Evolutionary conservation across 495 filamentous ascomycete species (phyloP), one percentile per base, ranked within the genome.

Genomic region (Cercophora scortea): DNA sequence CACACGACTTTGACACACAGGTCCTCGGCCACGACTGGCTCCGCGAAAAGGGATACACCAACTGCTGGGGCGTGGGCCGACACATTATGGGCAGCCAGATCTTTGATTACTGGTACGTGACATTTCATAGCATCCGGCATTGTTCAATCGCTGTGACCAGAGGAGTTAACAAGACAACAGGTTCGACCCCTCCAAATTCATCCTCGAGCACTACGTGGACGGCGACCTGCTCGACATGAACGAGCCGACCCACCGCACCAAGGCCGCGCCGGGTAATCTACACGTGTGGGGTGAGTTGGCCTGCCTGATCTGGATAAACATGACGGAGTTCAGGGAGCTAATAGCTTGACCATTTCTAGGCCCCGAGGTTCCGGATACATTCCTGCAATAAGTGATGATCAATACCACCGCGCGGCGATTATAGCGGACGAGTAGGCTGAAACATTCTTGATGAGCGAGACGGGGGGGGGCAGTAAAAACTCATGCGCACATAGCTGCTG

Each of bases 1-100:
- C 87, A 7, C 79, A 86, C 61, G 85, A 90, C 60, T 87, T 86
- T 58, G 87, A 90, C 56, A 80, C 82, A 0, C 86, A 89, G 69
- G 70, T 83, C 35, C 71, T 89, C 5, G 87, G 87, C 2, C 87
- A 90, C 63, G 76, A 86, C 47, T 88, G 82, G 80, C 73, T 90
- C 8, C 71, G 72, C 0, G 62, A 76, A 52, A 80, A 84, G 62
- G 79, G 78, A 1, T 86, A 87, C 61, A 71, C 76, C 52, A 79
- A 78, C 52, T 83, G 83, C 50, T 90, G 87, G 87, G 86, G 86
- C 0, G 78, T 86, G 54, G 74, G 87, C 58, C 59, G 88, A 66
- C 82, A 89, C 75, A 72, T 85, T 48, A 64, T 89, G 70, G 74
- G 82, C 47, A 75, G 76, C 59, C 78, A 82, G 62, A 73, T 84